These are phyloP conservation scores for Penicillium olsonii DNA, from an alignment of 2,329 filamentous ascomycete genomes.

Conservation along the genomic window DNA sequence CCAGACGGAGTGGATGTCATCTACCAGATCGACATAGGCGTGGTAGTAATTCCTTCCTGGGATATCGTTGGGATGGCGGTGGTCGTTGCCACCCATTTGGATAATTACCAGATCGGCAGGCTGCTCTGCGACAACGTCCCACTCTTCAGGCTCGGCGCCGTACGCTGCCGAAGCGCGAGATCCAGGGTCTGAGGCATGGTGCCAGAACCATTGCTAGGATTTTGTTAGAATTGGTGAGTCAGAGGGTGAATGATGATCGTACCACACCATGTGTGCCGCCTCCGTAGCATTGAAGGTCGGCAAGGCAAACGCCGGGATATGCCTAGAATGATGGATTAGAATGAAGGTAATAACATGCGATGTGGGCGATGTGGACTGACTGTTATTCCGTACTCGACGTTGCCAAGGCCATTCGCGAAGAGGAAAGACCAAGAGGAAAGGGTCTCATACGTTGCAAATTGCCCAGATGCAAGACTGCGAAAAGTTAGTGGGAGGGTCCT, in stretches of 20 bases:
- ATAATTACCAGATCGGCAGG: slow-evolving; percentile 47
- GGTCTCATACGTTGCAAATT: slow-evolving; percentile 61
- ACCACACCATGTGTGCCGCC: slow-evolving; percentile 52
- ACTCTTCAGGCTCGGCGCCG: slow-evolving; percentile 34
- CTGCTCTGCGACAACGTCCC: slow-evolving; percentile 27
- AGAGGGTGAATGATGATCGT: neutral
- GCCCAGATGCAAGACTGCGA: slow-evolving; percentile 56
- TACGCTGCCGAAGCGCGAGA: slow-evolving; percentile 49
- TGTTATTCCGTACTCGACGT: slow-evolving; percentile 60
- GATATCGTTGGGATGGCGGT: slow-evolving; percentile 46
- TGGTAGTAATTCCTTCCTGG: slow-evolving; percentile 39
- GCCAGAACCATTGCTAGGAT: slow-evolving; percentile 55
- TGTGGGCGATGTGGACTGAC: slow-evolving; percentile 15
- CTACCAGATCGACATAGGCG: slow-evolving; percentile 46
- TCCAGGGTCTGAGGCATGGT: slow-evolving; percentile 58
- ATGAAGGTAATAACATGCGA: neutral
- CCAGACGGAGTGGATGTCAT: slow-evolving; percentile 43
- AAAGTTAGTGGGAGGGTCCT: slow-evolving; percentile 51
- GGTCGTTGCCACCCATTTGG: slow-evolving; percentile 51
- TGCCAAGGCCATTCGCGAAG: slow-evolving; percentile 58
- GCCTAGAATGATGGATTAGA: slow-evolving; percentile 20
- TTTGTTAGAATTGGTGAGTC: slow-evolving; percentile 5
- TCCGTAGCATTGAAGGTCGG: slow-evolving; percentile 59
- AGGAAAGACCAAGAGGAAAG: slow-evolving; percentile 59
- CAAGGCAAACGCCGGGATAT: slow-evolving; percentile 61